Evolutionary conservation across 176 grass and related monocot genomes (phyloP).

Genomic region (Urochloa ruziziensis): DNA sequence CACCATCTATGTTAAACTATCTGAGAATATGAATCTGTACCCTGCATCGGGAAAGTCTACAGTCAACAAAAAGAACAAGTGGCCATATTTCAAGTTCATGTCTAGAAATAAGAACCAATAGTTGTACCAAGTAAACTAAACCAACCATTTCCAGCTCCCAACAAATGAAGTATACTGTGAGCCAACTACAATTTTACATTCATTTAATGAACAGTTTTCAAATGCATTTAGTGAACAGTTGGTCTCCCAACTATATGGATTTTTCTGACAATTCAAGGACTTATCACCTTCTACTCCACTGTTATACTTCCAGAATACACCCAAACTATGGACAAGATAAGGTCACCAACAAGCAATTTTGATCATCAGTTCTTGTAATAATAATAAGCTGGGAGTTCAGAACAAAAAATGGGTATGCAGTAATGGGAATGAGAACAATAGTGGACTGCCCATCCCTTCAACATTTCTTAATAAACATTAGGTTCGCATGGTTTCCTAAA

Average conservation of each 20-base stretch:
- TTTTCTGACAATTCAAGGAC: neutral
- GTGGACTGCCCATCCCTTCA: neutral
- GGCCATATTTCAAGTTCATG: neutral
- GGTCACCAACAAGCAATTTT: neutral
- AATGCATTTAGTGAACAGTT: neutral
- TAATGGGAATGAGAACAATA: neutral
- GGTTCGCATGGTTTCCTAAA: neutral
- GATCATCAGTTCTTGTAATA: neutral
- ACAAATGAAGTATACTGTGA: neutral
- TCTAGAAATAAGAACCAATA: neutral
- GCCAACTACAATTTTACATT: neutral
- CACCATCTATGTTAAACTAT: conserved; percentile 98
- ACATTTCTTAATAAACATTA: neutral
- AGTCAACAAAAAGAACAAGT: conserved; percentile 28
- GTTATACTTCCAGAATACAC: neutral
- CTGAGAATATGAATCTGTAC: conserved; percentile 74
- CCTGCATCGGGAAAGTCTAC: conserved; percentile 42
- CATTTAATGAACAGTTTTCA: neutral
- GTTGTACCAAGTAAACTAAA: conserved; percentile 19
- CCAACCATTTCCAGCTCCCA: neutral
- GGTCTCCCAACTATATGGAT: neutral
- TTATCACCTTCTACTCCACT: neutral
- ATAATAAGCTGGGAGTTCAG: neutral
- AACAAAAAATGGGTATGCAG: neutral
- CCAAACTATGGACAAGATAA: neutral